These are phyloP conservation scores for Naganishia albida DNA, from an alignment of 1,284 basidiomycete genomes.

Conservation along the genomic window DNA sequence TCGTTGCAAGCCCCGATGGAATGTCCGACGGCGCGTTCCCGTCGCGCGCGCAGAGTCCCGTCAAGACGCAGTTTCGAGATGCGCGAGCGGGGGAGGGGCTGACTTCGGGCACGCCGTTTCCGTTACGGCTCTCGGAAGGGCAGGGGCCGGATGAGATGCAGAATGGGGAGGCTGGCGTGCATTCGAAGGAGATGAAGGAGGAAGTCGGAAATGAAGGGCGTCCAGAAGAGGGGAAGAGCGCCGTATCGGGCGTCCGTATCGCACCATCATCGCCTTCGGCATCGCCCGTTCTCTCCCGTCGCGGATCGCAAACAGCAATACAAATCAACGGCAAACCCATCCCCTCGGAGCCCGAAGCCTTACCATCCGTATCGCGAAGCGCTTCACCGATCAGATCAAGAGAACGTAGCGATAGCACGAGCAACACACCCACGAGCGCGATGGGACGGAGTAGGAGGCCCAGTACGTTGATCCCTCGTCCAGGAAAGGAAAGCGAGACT, in stretches of 20 bases:
- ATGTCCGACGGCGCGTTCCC: conserved; percentile 21
- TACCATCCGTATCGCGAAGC: background rate
- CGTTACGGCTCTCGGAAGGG: background rate
- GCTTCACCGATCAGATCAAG: background rate
- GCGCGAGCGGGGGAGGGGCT: background rate
- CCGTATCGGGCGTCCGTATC: background rate
- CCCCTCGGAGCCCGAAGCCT: background rate
- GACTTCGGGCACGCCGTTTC: conserved; percentile 3
- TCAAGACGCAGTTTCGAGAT: background rate
- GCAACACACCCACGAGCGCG: background rate
- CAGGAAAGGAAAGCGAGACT: conserved; percentile 26
- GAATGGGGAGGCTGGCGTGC: background rate
- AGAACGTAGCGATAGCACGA: background rate
- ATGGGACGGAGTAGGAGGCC: conserved; percentile 12
- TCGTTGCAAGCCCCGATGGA: conserved; percentile 9
- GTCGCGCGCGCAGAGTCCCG: conserved; percentile 1
- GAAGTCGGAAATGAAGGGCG: too few species aligned
- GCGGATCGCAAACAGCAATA: background rate
- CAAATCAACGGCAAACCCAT: conserved; percentile 1
- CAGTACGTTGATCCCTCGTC: conserved; percentile 29
- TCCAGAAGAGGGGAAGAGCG: too few species aligned
- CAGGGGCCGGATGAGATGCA: background rate
- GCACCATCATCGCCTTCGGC: conserved; percentile 6
- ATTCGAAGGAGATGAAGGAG: background rate
- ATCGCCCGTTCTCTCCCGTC: background rate